These are phyloP conservation scores for Begonia loranthoides DNA, from an alignment of 306 rosid species.

Conservation along the genomic window DNA sequence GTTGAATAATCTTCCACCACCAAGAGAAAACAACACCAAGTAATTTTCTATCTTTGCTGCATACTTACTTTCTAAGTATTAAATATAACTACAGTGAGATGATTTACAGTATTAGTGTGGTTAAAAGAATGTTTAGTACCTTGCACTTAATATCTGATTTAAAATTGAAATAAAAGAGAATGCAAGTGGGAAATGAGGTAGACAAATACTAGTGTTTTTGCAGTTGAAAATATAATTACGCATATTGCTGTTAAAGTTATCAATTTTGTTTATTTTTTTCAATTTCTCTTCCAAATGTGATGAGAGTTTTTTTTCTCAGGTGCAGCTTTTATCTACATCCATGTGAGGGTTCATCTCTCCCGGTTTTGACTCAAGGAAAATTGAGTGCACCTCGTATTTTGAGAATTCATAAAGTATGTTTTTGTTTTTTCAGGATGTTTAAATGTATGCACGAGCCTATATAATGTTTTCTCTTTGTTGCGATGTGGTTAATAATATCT, in stretches of 20 bases:
- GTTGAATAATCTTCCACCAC: slow-evolving; percentile 74
- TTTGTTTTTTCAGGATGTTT: slow-evolving; percentile 11
- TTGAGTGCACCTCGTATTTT: slow-evolving; percentile 95
- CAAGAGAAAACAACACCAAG: slow-evolving; percentile 93
- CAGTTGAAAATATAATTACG: too few relatives aligned
- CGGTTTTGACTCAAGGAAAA: slow-evolving; percentile 93
- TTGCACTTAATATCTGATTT: neutral
- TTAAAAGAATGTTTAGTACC: neutral
- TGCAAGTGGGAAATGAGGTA: neutral
- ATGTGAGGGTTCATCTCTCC: slow-evolving; percentile 80
- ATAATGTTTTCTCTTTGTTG: too few relatives aligned
- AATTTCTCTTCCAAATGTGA: neutral
- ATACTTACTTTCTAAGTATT: slow-evolving; percentile 4
- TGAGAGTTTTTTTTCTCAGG: slow-evolving; percentile 23
- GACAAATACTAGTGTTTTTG: too few relatives aligned
- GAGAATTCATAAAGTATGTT: slow-evolving; percentile 81
- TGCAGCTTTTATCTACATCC: slow-evolving; percentile 97
- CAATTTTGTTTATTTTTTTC: neutral
- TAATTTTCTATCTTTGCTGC: slow-evolving; percentile 24
- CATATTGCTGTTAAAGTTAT: too few relatives aligned
- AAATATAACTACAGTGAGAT: too few relatives aligned
- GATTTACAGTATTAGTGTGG: neutral
- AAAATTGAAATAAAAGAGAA: neutral
- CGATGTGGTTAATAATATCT: too few relatives aligned
- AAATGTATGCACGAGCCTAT: slow-evolving; percentile 3